Conservation (phyloP, 2,329 filamentous ascomycete species). For the Colletotrichum brevisporum region DNA sequence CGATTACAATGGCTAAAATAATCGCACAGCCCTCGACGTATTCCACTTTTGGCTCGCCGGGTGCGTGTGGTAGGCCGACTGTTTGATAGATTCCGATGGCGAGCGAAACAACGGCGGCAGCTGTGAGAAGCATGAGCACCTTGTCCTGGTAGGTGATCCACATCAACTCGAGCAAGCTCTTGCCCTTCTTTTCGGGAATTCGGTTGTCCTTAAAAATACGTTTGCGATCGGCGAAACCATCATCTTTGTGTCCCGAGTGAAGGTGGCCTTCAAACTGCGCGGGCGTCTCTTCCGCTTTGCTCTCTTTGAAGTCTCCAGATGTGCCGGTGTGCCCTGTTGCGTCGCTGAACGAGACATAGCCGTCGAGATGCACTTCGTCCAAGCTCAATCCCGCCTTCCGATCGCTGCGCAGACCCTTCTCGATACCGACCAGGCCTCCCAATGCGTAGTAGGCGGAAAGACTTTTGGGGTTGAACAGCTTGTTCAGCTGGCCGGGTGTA, state of each 20-base stretch:
- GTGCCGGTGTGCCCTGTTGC: conserved; percentile 59
- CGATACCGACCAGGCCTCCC: conserved; percentile 83
- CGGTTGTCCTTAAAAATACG: conserved; percentile 81
- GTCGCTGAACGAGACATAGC: conserved; percentile 79
- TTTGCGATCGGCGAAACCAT: conserved; percentile 73
- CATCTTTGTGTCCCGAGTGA: conserved; percentile 39
- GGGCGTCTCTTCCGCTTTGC: conserved; percentile 3
- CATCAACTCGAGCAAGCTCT: conserved; percentile 79
- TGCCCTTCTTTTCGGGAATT: conserved; percentile 81
- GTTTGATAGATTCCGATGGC: conserved; percentile 83
- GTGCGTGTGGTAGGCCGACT: conserved; percentile 70
- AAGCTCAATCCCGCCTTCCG: conserved; percentile 80
- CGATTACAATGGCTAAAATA: conserved; percentile 83
- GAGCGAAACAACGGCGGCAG: conserved; percentile 80
- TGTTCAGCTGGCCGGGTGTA: conserved; percentile 85
- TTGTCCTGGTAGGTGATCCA: conserved; percentile 92
- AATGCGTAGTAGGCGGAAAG: conserved; percentile 84
- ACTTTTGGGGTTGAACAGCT: conserved; percentile 92
- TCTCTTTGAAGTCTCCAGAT: conserved; percentile 37
- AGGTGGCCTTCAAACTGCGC: conserved; percentile 5
- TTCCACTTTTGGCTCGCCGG: conserved; percentile 50
- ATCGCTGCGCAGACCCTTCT: conserved; percentile 83
- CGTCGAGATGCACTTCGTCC: conserved; percentile 79
- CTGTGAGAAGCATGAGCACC: conserved; percentile 79
- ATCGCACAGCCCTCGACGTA: no score